Conservation (phyloP, 305 asterid species). For the Ruellia speciosa region DNA sequence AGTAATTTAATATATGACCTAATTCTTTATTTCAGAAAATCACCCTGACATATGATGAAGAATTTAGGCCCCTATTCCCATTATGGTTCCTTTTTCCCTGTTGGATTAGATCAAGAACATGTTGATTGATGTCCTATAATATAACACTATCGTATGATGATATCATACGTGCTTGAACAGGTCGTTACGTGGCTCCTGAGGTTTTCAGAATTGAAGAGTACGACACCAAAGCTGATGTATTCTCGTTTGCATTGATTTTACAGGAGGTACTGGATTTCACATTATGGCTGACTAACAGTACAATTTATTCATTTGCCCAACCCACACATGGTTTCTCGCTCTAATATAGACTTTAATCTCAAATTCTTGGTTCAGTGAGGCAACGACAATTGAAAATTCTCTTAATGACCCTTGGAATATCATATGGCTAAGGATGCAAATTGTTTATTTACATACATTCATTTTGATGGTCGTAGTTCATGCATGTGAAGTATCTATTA, state of each 20-base stretch:
- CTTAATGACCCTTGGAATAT: too few relatives aligned
- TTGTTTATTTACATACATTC: too few relatives aligned
- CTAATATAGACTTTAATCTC: not conserved
- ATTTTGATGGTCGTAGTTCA: too few relatives aligned
- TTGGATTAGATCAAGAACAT: not conserved
- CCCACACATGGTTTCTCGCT: not conserved
- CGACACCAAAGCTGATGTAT: conserved; percentile 91
- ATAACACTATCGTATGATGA: not conserved
- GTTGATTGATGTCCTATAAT: conserved; percentile 3
- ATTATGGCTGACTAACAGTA: too few relatives aligned
- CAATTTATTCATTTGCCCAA: not conserved
- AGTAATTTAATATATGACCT: not conserved
- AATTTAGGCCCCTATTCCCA: not conserved
- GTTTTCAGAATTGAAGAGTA: conserved; percentile 79
- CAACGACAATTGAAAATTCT: too few relatives aligned
- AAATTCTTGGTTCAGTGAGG: too few relatives aligned
- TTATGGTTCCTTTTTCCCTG: not conserved
- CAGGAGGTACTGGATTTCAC: conserved; percentile 58
- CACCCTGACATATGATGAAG: not conserved
- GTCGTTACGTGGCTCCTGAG: conserved; percentile 94
- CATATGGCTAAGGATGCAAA: too few relatives aligned
- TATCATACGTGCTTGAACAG: conserved; percentile 28
- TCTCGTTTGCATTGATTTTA: conserved; percentile 82
- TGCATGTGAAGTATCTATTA: too few relatives aligned
- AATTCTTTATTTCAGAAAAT: not conserved